Evolutionary conservation across 2,329 filamentous ascomycete genomes (phyloP), one percentile per base, ranked within the genome.

Genomic region (Colletotrichum tabaci): DNA sequence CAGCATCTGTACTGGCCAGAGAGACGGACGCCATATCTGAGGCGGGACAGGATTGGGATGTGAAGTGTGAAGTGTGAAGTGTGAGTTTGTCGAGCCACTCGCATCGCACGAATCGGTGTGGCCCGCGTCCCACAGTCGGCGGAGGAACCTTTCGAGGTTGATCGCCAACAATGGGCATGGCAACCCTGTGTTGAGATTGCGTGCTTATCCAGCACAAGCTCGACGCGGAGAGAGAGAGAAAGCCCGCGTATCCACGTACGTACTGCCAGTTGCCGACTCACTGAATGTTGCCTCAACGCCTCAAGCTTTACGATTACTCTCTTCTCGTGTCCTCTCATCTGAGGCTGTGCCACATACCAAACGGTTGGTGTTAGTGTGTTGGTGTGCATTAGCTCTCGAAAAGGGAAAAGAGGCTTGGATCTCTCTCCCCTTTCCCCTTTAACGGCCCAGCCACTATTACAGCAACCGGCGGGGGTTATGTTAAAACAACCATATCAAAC

Each of bases 81-180:
- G 35, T 23, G 18, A 58, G 35, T 30, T 26, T 55, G 46, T 56
- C 49, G 44, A 63, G 65, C 58, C 68, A 68, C 68, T 71, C 68
- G 68, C 68, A 71, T 68, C 68, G 26, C 65, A 8, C 44, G 64
- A 60, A 63, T 71, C 46, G 21, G 52, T 53, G 57, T 60, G 46
- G 44, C 44, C 44, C 57, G 18, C 13, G 18, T 63, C 2, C 49
- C 18, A 38, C n/a, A 18, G 23, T 30, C 23, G 44, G 35, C 40
- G 13, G 42, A 58, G 30, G 53, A 26, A 62, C 23, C 53, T 46
- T 68, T 58, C 58, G 40, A 46, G 40, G 53, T 15, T 42, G 58
- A 44, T 71, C 53, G 21, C 30, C 26, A 5, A 38, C 46, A 30
- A 61, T 38, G 23, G 58, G 47, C 15, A 63, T 38, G 58, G 18